These are phyloP conservation scores for Clonostachys rosea DNA, from an alignment of 2,329 filamentous ascomycete genomes.

Conservation along the genomic window DNA sequence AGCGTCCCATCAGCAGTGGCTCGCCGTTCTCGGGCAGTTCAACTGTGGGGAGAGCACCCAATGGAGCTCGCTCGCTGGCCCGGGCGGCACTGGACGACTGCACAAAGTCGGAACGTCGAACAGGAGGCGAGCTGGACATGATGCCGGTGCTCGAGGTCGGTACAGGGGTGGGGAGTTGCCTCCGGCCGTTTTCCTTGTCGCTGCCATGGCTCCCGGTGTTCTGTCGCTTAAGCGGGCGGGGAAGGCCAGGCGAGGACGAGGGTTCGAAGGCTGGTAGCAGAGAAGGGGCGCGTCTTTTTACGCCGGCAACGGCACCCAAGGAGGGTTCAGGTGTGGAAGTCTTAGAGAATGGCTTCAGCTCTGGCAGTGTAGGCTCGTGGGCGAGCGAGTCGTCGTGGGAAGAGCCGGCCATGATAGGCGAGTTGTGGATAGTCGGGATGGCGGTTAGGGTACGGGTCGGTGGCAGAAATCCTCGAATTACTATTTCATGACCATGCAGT, in stretches of 20 bases:
- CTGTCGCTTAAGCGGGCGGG: conserved; percentile 65
- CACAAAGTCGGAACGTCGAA: conserved; percentile 42
- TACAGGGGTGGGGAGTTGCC: conserved; percentile 85
- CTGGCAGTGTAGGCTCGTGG: conserved; percentile 24
- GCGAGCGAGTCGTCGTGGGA: not conserved
- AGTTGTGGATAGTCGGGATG: too few species aligned
- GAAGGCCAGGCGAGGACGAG: conserved; percentile 71
- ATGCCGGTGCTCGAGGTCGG: conserved; percentile 93
- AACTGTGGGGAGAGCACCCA: conserved; percentile 78
- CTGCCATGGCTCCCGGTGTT: conserved; percentile 22
- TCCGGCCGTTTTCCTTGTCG: conserved; percentile 25
- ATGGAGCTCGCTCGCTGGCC: conserved; percentile 73
- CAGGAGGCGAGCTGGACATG: conserved; percentile 77
- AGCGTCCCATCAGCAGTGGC: conserved; percentile 80
- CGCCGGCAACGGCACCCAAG: conserved; percentile 26
- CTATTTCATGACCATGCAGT: too few species aligned
- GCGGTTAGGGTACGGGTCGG: too few species aligned
- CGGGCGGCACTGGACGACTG: conserved; percentile 30
- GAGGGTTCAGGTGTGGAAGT: not conserved
- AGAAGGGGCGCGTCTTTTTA: conserved; percentile 60
- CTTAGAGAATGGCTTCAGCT: conserved; percentile 1
- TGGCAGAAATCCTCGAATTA: too few species aligned
- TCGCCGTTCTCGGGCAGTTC: conserved; percentile 80
- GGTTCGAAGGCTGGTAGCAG: conserved; percentile 78
- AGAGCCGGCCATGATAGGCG: conserved; percentile 1